phyloP scores from a whole-genome alignment of 2,329 filamentous ascomycete genomes.

The Acephala macrosclerotiorum region DNA sequence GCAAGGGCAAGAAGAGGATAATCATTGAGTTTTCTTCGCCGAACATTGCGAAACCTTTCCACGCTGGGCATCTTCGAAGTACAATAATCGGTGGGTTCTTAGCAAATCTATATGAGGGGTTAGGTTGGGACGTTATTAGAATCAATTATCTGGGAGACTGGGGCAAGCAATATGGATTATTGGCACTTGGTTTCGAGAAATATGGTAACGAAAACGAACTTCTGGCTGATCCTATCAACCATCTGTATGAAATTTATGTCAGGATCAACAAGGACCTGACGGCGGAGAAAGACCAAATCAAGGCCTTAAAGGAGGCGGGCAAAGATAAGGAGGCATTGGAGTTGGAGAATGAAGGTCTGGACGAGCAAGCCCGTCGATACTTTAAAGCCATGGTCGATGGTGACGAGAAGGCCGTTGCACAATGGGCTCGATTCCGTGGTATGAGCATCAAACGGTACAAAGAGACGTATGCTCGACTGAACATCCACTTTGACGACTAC shows the following conservation, averaged over 20 bases:
- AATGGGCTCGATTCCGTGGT: slow-evolving; percentile 72
- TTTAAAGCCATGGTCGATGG: slow-evolving; percentile 77
- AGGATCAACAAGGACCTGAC: slow-evolving; percentile 71
- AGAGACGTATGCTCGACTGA: slow-evolving; percentile 72
- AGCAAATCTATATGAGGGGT: slow-evolving; percentile 70
- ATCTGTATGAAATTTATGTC: slow-evolving; percentile 84
- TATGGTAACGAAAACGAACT: slow-evolving; percentile 79
- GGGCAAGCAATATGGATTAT: slow-evolving; percentile 75
- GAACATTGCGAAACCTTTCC: slow-evolving; percentile 86
- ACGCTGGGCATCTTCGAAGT: slow-evolving; percentile 76
- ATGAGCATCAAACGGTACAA: slow-evolving; percentile 72
- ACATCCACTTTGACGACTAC: slow-evolving; percentile 75
- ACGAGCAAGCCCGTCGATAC: slow-evolving; percentile 77
- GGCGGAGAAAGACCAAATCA: slow-evolving; percentile 71
- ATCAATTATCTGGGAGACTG: slow-evolving; percentile 84
- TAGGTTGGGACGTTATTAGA: slow-evolving; percentile 74
- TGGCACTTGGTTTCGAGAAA: slow-evolving; percentile 77
- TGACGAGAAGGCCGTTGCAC: slow-evolving; percentile 63
- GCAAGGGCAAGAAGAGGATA: slow-evolving; percentile 55
- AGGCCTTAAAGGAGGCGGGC: slow-evolving; percentile 48
- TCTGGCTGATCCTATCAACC: slow-evolving; percentile 77
- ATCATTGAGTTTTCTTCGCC: slow-evolving; percentile 86
- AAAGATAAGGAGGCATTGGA: slow-evolving; percentile 55
- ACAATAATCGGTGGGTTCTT: slow-evolving; percentile 81
- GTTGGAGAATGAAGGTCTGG: slow-evolving; percentile 64